Evolutionary conservation across 768 basidiomycete genomes (phyloP), one percentile per base, ranked within the genome.

Genomic region (Auricularia sp.): DNA sequence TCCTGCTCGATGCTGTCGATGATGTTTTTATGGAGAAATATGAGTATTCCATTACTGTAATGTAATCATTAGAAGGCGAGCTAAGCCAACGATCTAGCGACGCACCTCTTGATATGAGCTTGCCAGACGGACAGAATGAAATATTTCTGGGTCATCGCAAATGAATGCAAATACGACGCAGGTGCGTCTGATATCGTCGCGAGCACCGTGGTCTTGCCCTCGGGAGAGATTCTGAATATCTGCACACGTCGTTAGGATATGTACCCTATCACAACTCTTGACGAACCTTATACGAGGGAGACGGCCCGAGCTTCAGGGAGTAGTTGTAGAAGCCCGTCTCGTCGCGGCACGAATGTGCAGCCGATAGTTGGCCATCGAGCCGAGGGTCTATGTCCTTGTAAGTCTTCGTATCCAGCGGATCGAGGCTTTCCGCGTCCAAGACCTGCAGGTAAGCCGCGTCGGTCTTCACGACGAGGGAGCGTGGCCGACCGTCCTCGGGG

Each of bases 271-370:
- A 14, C 7, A 42, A 14, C 12, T 7, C 12, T 42, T 7, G 39
- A 63, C 64, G 61, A 29, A 43, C 56, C 53, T 67, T 53, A 68
- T 61, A 11, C 74, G 70, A 18, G 70, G 66, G 21, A 70, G 75
- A 79, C 12, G 77, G 75, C n/a, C 63, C 66, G 64, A 79, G 64
- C 16, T 72, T 36, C 35, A 71, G 67, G 47, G 72, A 71, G 65
- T 72, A 79, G 66, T 79, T 79, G 65, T 70, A 77, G 35, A 77
- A 44, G 18, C 77, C 78, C 29, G 75, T 73, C 0, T 73, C 75
- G 47, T 70, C 39, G 12, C 71, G 72, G 62, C 76, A 77, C 44
- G 75, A 70, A 58, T 79, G 78, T 11, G 78, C 75, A 6, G 72
- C 76, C 42, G 74, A 73, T 18, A 78, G 43, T 4, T 3, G 63